These are phyloP conservation scores for Lepidium aucheri DNA, from an alignment of 345 rosid genomes.

Conservation along the genomic window DNA sequence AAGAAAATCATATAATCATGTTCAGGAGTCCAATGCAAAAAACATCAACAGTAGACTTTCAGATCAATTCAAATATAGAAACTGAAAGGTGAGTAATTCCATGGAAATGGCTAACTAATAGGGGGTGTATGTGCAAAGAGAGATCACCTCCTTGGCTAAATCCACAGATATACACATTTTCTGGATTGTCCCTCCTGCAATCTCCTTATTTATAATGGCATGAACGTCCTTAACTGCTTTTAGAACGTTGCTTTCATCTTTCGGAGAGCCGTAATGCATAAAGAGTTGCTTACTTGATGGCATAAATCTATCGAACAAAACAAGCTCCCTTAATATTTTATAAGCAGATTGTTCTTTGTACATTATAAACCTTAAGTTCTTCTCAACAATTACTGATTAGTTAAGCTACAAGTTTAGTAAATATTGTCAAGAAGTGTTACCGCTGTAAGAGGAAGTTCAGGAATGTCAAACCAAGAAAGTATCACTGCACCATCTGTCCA, in stretches of 20 bases:
- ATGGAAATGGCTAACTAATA: background rate
- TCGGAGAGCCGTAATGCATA: conserved; percentile 48
- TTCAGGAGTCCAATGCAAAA: background rate
- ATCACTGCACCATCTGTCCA: conserved; percentile 71
- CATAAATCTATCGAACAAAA: background rate
- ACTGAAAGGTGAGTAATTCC: background rate
- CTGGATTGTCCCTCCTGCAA: conserved; percentile 53
- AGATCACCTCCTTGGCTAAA: conserved; percentile 85
- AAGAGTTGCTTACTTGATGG: background rate
- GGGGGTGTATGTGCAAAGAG: background rate
- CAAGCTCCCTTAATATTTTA: background rate
- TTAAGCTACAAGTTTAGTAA: background rate
- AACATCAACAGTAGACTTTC: background rate
- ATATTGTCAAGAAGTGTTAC: conserved; percentile 32
- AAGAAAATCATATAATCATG: background rate
- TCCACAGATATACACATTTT: conserved; percentile 65
- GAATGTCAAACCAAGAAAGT: conserved; percentile 96
- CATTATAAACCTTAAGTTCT: background rate
- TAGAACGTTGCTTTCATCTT: conserved; percentile 54
- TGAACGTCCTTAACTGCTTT: conserved; percentile 70
- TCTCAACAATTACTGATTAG: background rate
- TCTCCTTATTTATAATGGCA: conserved; percentile 60
- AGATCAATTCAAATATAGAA: background rate
- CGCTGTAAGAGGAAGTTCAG: conserved; percentile 73
- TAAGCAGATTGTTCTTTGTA: background rate